Evolutionary conservation across 441 rosid species (phyloP).

Genomic region (Aquilaria agallochum): DNA sequence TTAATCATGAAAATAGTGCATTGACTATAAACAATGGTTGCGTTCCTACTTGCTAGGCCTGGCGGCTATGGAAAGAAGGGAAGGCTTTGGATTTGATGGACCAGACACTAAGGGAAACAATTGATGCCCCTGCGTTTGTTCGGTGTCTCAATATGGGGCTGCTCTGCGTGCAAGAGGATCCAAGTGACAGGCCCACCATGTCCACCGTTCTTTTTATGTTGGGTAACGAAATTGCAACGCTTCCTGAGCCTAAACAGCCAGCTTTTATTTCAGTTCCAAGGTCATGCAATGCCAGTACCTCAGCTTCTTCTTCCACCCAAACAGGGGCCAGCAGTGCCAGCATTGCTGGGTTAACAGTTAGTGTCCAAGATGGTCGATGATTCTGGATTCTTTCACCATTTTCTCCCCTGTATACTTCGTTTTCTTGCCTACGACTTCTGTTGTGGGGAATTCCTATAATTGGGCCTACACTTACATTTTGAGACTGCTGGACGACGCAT

Average conservation of each 20-base stretch:
- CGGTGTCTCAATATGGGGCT: constrained; percentile 32
- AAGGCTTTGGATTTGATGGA: constrained; percentile 22
- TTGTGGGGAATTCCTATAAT: too few species aligned
- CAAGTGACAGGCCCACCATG: constrained; percentile 36
- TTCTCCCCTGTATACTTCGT: too few species aligned
- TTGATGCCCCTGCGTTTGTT: constrained; percentile 14
- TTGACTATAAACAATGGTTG: neutral
- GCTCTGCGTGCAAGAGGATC: constrained; percentile 36
- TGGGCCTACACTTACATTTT: too few species aligned
- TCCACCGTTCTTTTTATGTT: constrained; percentile 25
- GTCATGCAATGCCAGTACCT: constrained; percentile 9
- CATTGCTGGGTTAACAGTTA: constrained; percentile 7
- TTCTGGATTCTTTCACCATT: neutral
- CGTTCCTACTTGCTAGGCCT: too few species aligned
- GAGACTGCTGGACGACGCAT: too few species aligned
- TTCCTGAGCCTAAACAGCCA: constrained; percentile 32
- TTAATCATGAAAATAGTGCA: too few species aligned
- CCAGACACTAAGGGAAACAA: constrained; percentile 9
- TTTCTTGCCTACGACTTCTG: too few species aligned
- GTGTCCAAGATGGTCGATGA: constrained; percentile 12
- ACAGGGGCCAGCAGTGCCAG: neutral
- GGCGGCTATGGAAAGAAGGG: constrained; percentile 31
- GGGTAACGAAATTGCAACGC: constrained; percentile 21
- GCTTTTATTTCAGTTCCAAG: constrained; percentile 22
- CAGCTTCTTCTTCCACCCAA: constrained; percentile 22